Evolutionary conservation across 2,329 filamentous ascomycete genomes (phyloP).

Genomic region (Diplodia mutila): DNA sequence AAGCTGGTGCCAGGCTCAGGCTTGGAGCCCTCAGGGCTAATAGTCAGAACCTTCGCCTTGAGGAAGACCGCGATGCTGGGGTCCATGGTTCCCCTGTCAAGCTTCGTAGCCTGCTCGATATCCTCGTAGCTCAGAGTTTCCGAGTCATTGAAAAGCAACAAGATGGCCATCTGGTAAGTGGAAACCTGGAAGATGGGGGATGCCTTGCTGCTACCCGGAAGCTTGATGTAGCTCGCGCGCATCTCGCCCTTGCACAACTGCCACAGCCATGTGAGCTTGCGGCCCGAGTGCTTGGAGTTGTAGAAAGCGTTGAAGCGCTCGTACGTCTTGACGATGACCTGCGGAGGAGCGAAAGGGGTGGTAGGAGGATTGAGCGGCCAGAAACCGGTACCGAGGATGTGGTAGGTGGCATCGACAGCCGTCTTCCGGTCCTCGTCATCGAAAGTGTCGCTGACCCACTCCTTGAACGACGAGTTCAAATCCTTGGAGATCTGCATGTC

Average conservation of each 20-base stretch:
- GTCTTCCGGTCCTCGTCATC: slow-evolving; percentile 68
- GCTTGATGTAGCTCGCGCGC: slow-evolving; percentile 88
- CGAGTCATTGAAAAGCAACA: slow-evolving; percentile 91
- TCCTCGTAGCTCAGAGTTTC: slow-evolving; percentile 86
- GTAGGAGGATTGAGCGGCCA: slow-evolving; percentile 89
- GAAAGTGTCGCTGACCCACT: slow-evolving; percentile 70
- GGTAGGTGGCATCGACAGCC: slow-evolving; percentile 82
- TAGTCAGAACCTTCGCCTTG: slow-evolving; percentile 86
- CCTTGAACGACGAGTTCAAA: slow-evolving; percentile 85
- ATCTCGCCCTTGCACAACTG: slow-evolving; percentile 97
- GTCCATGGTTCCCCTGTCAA: slow-evolving; percentile 82
- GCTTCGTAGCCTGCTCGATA: slow-evolving; percentile 77
- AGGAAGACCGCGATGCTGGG: slow-evolving; percentile 83
- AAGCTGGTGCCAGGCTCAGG: slow-evolving; percentile 78
- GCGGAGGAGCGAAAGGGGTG: slow-evolving; percentile 85
- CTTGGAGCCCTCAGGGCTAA: slow-evolving; percentile 73
- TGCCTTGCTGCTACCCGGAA: slow-evolving; percentile 72
- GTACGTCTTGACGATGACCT: slow-evolving; percentile 82
- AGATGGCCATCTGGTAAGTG: slow-evolving; percentile 95
- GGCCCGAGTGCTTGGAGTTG: slow-evolving; percentile 92
- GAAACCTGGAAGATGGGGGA: slow-evolving; percentile 97
- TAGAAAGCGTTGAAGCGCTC: slow-evolving; percentile 92
- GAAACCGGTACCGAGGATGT: slow-evolving; percentile 93
- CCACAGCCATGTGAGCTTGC: slow-evolving; percentile 98
- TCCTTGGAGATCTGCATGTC: slow-evolving; percentile 99